Conservation (phyloP, 148 eudicot species). For the Camellia sinensis region DNA sequence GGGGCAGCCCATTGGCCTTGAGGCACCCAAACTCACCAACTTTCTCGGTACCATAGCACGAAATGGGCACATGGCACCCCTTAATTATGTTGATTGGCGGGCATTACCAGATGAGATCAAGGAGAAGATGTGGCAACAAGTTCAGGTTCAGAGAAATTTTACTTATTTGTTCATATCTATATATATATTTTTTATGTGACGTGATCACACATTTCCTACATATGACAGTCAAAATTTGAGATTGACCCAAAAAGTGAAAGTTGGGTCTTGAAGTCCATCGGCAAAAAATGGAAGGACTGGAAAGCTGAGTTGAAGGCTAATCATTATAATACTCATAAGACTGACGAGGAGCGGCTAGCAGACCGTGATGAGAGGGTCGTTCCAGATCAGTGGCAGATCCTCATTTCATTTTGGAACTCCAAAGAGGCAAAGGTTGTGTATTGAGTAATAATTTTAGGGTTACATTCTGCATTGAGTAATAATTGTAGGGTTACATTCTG, state of each 20-base stretch:
- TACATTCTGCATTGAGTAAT: not conserved
- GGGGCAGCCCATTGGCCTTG: constrained; percentile 39
- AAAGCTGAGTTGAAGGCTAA: constrained; percentile 27
- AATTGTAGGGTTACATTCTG: constrained; percentile 3
- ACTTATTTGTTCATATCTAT: not conserved
- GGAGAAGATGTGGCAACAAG: constrained; percentile 47
- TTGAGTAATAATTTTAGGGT: not conserved
- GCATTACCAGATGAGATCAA: constrained; percentile 32
- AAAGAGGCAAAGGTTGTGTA: constrained; percentile 27
- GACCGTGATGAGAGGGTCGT: constrained; percentile 47
- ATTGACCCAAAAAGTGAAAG: constrained; percentile 30
- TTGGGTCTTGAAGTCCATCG: constrained; percentile 37
- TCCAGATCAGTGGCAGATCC: constrained; percentile 42
- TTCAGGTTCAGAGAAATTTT: constrained; percentile 29
- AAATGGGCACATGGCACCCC: constrained; percentile 41
- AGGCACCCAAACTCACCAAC: constrained; percentile 30
- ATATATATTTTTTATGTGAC: not conserved
- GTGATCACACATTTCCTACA: not conserved
- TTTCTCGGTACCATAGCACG: constrained; percentile 43
- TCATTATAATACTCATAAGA: constrained; percentile 30
- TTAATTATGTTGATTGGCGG: constrained; percentile 36
- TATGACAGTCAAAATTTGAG: constrained; percentile 31
- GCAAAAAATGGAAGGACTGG: constrained; percentile 35
- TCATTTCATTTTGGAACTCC: constrained; percentile 37
- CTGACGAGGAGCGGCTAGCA: constrained; percentile 39